Evolutionary conservation across 306 rosid genomes (phyloP), one percentile per base, ranked within the genome.

Genomic region (Castanea mollissima): DNA sequence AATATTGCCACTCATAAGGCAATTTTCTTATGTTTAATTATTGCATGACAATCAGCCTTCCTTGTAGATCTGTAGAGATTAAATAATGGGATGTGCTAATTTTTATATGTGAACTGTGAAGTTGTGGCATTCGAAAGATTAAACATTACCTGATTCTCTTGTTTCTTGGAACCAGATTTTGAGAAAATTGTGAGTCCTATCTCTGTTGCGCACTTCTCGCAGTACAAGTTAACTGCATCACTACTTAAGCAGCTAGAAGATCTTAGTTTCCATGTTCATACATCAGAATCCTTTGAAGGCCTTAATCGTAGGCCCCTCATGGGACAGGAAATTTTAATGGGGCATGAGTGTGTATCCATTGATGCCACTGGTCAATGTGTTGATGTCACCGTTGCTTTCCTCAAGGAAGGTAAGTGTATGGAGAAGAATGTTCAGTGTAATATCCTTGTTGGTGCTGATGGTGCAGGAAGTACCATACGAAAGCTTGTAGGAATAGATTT

Each of bases 121-220:
- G 46, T 8, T 0, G 3, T 67, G 71, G 35, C 27, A 15, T 67
- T 67, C 16, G 0, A 68, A 76, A 56, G 27, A 55, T 75, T 63
- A 82, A 67, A 76, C 74, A 71, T 78, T 58, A 55, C 56, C 76
- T 83, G 59, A 81, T 81, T 85, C 83, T 80, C 70, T 63, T 73
- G 77, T 84, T 32, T 83, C 68, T 83, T 58, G 63, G 79, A 73
- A 67, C 83, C 96, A 95, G 99, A 92, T 91, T 89, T 95, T 74
- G 91, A 89, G 87, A 89, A 71, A 77, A 82, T 86, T 60, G 79
- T 83, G 83, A 94, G 99, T 85, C 99, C 97, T n/a, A 87, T 91
- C 80, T 91, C 97, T 67, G 92, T 92, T 54, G 93, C 97, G 6
- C 97, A 95, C 85, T 92, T 95, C 83, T 95, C 93, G 14, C 99